Conservation (phyloP, 1,139 yeast species). For the Kodamaea plutei region DNA sequence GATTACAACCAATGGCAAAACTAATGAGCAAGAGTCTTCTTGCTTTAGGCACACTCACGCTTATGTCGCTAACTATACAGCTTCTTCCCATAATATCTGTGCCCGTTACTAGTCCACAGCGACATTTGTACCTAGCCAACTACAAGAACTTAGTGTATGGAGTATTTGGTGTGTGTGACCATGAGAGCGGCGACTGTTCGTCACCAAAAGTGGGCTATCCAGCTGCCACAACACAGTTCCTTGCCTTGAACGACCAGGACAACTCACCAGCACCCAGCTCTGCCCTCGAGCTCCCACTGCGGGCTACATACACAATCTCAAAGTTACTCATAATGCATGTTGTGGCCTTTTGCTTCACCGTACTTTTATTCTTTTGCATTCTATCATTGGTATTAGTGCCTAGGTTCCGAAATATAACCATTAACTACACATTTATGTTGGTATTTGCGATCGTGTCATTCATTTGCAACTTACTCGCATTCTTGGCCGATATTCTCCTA, state of each 20-base stretch:
- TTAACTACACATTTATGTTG: slow-evolving; percentile 23
- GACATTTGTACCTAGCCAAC: slow-evolving; percentile 26
- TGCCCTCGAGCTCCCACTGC: slow-evolving; percentile 36
- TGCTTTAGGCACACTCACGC: slow-evolving; percentile 18
- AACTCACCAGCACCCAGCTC: neutral
- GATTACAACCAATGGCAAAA: too few relatives aligned
- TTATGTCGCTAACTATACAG: slow-evolving; percentile 33
- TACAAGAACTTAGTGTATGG: slow-evolving; percentile 37
- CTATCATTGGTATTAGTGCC: slow-evolving; percentile 11
- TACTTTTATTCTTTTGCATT: slow-evolving; percentile 22
- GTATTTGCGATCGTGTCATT: slow-evolving; percentile 33
- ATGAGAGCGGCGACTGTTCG: slow-evolving; percentile 25
- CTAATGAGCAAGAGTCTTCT: slow-evolving; percentile 29
- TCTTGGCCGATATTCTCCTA: slow-evolving; percentile 38
- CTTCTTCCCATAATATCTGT: slow-evolving; percentile 42
- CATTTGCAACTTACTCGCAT: slow-evolving; percentile 35
- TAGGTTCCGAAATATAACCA: slow-evolving; percentile 4
- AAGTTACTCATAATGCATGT: slow-evolving; percentile 44
- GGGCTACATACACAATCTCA: slow-evolving; percentile 38
- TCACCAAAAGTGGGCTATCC: slow-evolving; percentile 38
- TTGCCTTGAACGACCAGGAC: neutral
- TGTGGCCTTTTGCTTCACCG: slow-evolving; percentile 36
- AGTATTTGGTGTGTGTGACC: slow-evolving; percentile 43
- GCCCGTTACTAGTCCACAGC: slow-evolving; percentile 30
- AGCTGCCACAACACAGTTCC: slow-evolving; percentile 15